Evolutionary conservation across 2,329 filamentous ascomycete species (phyloP), one percentile per base, ranked within the genome.

Genomic region (Aspergillus uvarum): DNA sequence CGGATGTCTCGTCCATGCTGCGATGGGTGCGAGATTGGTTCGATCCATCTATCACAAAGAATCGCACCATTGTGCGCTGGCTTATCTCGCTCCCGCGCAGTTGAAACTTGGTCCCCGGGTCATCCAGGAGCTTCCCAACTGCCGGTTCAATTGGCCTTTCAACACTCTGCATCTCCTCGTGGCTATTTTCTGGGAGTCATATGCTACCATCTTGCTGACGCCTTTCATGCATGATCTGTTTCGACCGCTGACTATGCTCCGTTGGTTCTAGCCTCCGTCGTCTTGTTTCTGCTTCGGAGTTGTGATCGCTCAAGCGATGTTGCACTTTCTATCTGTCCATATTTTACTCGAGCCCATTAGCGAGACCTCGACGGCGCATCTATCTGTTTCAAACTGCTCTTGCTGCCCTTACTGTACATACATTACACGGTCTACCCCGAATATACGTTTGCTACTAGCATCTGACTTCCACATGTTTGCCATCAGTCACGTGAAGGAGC

Each of bases 291-390:
- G 52, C 47, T 54, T 26, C 29, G 26, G 42, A 54, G 52, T 54
- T 55, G 31, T 22, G 42, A 11, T 31, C 19, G 21, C 31, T 48
- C 47, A 31, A 47, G 22, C 44, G 16, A 38, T 55, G 42, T 32
- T 47, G 47, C 44, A n/a, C 22, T 55, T 19, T 55, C 26, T 31
- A 32, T 29, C 21, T 55, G 29, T 26, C 31, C 22, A 50, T 47
- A 55, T 55, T 47, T 31, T 47, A 44, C 53, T 48, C 42, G 47
- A 55, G 52, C 52, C 52, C 53, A 38, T 55, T 55, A 55, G 53
- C 53, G 53, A 55, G 44, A 35, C 32, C 32, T 44, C 16, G 38
- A 44, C 38, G 38, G 38, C 38, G 38, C 38, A 44, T 19, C 16
- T 44, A 11, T 32, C 47, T 38, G 24, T 55, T 44, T 55, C 22